Evolutionary conservation across 805 yeast species (phyloP).

Genomic region (Zygosaccharomyces lentus): DNA sequence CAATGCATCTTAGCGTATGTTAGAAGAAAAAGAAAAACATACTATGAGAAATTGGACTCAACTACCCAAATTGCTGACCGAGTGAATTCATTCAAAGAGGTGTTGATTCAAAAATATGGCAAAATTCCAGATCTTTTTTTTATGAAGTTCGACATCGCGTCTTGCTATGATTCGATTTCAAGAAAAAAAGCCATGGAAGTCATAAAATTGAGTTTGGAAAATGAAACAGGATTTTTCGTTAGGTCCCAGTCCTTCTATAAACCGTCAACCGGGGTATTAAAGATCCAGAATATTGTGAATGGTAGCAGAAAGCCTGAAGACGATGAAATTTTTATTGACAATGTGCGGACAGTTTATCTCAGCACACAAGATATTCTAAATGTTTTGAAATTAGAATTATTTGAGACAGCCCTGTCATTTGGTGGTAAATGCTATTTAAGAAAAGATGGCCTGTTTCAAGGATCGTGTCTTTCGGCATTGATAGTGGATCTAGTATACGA

Average conservation of each 20-base stretch:
- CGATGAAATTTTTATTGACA: conserved; percentile 31
- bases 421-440: conserved; percentile 42
- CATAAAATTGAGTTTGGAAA: conserved; percentile 21
- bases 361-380: conserved; percentile 43
- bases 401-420: conserved; percentile 44
- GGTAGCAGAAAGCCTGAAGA: conserved; percentile 12
- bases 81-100: conserved; percentile 38
- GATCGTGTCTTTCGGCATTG: conserved; percentile 68
- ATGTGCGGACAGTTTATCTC: conserved; percentile 36
- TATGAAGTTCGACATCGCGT: conserved; percentile 69
- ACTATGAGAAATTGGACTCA: conserved; percentile 39
- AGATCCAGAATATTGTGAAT: conserved; percentile 20
- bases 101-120: conserved; percentile 16
- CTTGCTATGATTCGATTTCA: conserved; percentile 74
- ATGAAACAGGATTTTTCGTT: conserved; percentile 31
- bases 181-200: conserved; percentile 39
- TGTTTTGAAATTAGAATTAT: conserved; percentile 49
- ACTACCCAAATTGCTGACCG: conserved; percentile 42
- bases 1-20: conserved; percentile 37
- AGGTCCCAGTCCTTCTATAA: conserved; percentile 20
- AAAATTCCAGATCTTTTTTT: conserved; percentile 40
- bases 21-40: conserved; percentile 25
- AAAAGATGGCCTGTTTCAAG: conserved; percentile 76
- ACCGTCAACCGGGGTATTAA: conserved; percentile 16
- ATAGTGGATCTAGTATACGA: conserved; percentile 74